Evolutionary conservation across 176 grass and related monocot species (phyloP), one percentile per base, ranked within the genome.

Genomic region (Juncus inflexus): DNA sequence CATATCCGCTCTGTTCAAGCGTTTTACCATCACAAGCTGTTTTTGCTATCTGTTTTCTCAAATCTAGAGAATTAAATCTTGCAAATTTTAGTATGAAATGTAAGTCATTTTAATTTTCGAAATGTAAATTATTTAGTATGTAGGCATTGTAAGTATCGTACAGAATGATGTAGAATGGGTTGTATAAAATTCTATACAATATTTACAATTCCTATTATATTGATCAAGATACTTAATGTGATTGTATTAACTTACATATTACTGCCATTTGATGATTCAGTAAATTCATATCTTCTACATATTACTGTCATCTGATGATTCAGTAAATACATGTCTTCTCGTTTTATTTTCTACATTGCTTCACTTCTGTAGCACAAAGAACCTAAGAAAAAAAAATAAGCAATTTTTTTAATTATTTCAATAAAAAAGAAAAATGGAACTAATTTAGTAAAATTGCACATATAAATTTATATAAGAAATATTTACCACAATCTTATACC

Each of bases 1-100:
- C 90, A 61, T 83, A 72, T 76, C 90, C 90, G 36, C 83, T 78
- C 69, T 90, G 86, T 56, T 95, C 77, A 77, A 95, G 75, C n/a
- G 86, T 95, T 75, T 95, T 86, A 72, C 90, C 86, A 58, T 87
- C 85, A 82, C 90, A 95, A 66, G 80, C 90, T 82, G 90, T 95
- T 28, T 28, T 28, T 28, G 19, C 19, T 28, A 28, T 28, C 19
- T 28, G 19, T 28, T 28, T 28, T 28, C 19, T 28, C 19, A 28
- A 28, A 28, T 1, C 19, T 28, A 28, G 19, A 28, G 19, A 28
- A 28, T 28, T 28, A 28, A 28, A 28, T 28, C 19, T 28, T 28
- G 19, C 0, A 28, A 28, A 28, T 1, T 28, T 28, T 28, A 28
- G 19, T 28, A 1, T 28, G 19, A 28, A 28, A 28, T 28, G 19